A percentile compares a stretch with the other conserved stretches of the same genome.
Conservation (phyloP, 2,329 filamentous ascomycete species). For the Immersiporthe knoxdaviesiana region DNA sequence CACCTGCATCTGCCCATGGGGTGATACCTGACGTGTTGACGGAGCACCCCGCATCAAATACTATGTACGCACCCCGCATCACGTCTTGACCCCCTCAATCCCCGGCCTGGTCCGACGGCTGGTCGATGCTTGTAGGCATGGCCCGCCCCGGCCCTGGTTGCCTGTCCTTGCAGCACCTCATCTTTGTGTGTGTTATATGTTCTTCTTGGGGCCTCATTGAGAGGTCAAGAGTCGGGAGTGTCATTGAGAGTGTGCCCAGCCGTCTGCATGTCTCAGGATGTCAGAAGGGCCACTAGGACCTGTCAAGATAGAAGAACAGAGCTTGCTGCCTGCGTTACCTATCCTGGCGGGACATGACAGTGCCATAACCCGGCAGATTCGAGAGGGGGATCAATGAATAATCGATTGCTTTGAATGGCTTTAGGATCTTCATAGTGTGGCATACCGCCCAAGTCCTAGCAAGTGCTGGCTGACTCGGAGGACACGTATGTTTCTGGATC, state of each 20-base stretch:
- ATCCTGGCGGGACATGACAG: neutral
- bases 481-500: neutral
- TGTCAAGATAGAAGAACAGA: neutral
- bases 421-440: neutral
- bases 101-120: neutral
- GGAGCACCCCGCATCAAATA: neutral
- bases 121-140: neutral
- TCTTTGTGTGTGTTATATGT: neutral
- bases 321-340: neutral
- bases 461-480: neutral
- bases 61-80: neutral
- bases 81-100: neutral
- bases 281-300: neutral
- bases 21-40: constrained; percentile 12
- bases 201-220: neutral
- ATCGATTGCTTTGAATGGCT: too few relatives aligned
- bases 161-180: neutral
- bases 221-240: neutral
- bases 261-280: neutral
- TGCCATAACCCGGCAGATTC: neutral
- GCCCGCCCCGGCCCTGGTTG: too few relatives aligned
- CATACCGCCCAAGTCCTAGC: neutral
- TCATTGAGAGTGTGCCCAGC: neutral
- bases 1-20: constrained; percentile 10
- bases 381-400: neutral